Percentiles rank a stretch among this genome's conserved stretches.
These are phyloP conservation scores for Castanea crenata DNA, from an alignment of 306 rosid species.

Conservation along the genomic window DNA sequence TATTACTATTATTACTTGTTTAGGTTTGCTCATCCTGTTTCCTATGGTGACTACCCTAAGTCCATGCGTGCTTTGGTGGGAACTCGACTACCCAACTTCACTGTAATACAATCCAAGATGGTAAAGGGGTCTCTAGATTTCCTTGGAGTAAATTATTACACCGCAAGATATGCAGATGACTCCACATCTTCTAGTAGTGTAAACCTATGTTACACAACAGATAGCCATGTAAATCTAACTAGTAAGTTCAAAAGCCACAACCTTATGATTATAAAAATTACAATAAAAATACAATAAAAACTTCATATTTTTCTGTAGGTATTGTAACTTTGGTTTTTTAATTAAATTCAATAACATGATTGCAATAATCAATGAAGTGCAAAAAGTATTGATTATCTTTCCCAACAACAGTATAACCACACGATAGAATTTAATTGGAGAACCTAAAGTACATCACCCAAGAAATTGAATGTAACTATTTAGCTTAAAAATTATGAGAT, in stretches of 20 bases:
- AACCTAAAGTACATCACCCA: too few species aligned
- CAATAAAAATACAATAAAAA: too few species aligned
- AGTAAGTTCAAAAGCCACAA: slow-evolving; percentile 27
- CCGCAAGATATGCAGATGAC: slow-evolving; percentile 20
- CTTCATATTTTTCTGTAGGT: too few species aligned
- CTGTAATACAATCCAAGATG: slow-evolving; percentile 1
- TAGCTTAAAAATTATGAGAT: background rate
- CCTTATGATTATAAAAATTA: background rate
- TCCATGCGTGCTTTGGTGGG: slow-evolving; percentile 16
- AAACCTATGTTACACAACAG: slow-evolving; percentile 26
- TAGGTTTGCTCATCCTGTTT: slow-evolving; percentile 24
- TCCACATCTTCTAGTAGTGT: background rate
- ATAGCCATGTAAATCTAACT: slow-evolving; percentile 24
- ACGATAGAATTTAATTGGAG: too few species aligned
- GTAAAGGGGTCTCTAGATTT: slow-evolving; percentile 30
- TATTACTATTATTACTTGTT: background rate
- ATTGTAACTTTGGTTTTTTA: too few species aligned
- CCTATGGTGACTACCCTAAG: slow-evolving; percentile 25
- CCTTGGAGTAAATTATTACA: slow-evolving; percentile 30
- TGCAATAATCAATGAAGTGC: too few species aligned
- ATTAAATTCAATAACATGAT: too few species aligned
- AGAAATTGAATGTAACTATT: too few species aligned
- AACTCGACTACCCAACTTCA: slow-evolving; percentile 27
- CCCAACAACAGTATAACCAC: too few species aligned
- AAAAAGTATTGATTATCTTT: too few species aligned